Evolutionary conservation across 176 grass and related monocot genomes (phyloP).

Genomic region (Aegilops speltoides): DNA sequence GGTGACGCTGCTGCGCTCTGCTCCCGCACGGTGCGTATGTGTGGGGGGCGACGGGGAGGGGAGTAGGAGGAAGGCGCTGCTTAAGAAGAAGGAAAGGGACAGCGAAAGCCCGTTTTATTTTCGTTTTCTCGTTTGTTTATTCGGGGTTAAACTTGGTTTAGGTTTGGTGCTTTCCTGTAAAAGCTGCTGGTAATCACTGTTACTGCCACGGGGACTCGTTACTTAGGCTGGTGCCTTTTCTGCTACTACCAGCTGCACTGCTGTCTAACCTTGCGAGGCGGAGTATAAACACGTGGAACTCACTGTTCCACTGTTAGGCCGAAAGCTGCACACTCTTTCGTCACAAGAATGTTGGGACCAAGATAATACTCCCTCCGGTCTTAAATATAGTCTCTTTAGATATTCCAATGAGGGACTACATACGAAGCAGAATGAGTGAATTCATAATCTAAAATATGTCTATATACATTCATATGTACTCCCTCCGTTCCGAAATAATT

Average conservation of each 20-base stretch:
- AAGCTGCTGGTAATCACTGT: not conserved
- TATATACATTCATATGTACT: too few relatives aligned
- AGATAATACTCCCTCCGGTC: too few relatives aligned
- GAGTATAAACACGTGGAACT: not conserved
- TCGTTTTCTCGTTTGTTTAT: not conserved
- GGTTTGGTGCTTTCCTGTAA: not conserved
- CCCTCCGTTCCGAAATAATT: too few relatives aligned
- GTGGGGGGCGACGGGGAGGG: not conserved
- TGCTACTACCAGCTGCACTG: too few relatives aligned
- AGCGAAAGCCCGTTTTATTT: not conserved
- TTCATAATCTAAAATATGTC: too few relatives aligned
- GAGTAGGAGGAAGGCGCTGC: not conserved
- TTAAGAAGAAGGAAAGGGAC: constrained; percentile 9
- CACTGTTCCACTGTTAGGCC: not conserved
- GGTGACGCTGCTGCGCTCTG: not conserved
- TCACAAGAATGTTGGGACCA: too few relatives aligned
- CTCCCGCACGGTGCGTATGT: not conserved
- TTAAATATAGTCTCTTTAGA: too few relatives aligned
- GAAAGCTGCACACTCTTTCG: not conserved
- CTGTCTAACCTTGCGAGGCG: not conserved
- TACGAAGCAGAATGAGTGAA: too few relatives aligned
- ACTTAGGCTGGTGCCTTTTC: not conserved
- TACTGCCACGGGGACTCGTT: not conserved
- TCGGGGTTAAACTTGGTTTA: not conserved
- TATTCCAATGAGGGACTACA: too few relatives aligned